Conservation (phyloP, 2,329 filamentous ascomycete genomes). For the Microdochium paspali region DNA sequence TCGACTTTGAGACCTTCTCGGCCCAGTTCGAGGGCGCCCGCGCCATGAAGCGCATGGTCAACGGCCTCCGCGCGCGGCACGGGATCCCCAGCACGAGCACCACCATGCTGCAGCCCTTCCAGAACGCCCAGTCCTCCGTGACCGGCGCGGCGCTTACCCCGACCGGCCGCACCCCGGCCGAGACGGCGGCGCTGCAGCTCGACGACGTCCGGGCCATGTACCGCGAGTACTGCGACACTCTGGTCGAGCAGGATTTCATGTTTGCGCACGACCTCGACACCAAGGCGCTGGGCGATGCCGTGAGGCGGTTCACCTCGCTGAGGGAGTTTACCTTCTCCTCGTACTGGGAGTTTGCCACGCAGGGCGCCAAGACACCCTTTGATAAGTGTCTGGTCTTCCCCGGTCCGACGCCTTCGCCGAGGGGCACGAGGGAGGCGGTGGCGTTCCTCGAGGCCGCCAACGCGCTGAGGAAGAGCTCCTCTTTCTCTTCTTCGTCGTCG, state of each 20-base stretch:
- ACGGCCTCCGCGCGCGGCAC: not conserved
- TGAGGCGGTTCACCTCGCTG: not conserved
- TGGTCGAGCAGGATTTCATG: not conserved
- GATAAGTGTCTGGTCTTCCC: not conserved
- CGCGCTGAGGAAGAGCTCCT: not conserved
- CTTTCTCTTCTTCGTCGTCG: not conserved
- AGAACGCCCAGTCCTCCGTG: not conserved
- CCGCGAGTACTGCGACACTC: not conserved
- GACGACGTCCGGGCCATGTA: not conserved
- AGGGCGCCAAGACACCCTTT: not conserved
- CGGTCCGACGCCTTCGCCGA: not conserved
- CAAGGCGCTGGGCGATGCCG: not conserved
- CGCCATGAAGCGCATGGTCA: not conserved
- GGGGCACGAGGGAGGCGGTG: not conserved
- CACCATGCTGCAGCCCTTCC: too few relatives aligned
- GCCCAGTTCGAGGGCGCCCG: not conserved
- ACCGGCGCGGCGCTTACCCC: not conserved
- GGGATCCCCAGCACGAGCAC: too few relatives aligned
- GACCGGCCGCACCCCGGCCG: not conserved
- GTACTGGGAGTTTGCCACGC: not conserved
- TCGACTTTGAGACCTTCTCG: not conserved
- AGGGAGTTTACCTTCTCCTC: not conserved
- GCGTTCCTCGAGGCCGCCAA: not conserved
- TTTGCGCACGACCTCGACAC: not conserved
- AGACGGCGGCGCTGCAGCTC: not conserved